Evolutionary conservation across 179 eudicot genomes (phyloP), one percentile per base, ranked within the genome.

Genomic region (Heliamphora pulchella): DNA sequence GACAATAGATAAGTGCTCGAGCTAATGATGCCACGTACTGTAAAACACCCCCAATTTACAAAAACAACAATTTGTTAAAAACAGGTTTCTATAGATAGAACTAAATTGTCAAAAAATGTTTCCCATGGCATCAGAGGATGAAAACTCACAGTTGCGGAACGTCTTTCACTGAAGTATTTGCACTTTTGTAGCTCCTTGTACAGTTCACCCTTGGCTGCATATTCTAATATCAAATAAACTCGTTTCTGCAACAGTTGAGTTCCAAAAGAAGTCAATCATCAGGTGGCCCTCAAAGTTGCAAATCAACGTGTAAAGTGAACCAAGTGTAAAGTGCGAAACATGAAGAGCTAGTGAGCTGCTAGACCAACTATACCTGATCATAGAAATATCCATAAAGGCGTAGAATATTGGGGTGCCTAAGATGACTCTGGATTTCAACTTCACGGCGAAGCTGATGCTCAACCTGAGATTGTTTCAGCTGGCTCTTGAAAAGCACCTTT

Each of bases 371-470:
- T 87, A 90, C 98, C 98, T 95, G 98, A 84, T 95, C 98, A 80
- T 95, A 95, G 59, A 95, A 95, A 84, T 95, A 95, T 43, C 98
- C 98, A 84, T 93, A 95, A 3, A 95, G 88, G 54, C 98, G 90
- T 47, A 95, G 79, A 57, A 95, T 95, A 84, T 95, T 95, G 54
- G 98, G 92, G 81, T 95, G 96, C 67, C 98, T 90, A 77, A 95
- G 98, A 81, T 95, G 98, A 85, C 98, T 95, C 83, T 95, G 98
- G 48, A 95, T 95, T 83, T 95, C 98, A 64, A 95, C 98, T 88
- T 95, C 98, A 31, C 98, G 90, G 4, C 97, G 91, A 68, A 95
- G 96, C 87, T 95, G 98, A 83, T 95, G 98, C 83, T 95, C 98
- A 74, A 95, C 97, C 85, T 93, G 98, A 39, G 98, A 95, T 88